Conservation (phyloP, 495 filamentous ascomycete species). For the Achaetomiella virescens region DNA sequence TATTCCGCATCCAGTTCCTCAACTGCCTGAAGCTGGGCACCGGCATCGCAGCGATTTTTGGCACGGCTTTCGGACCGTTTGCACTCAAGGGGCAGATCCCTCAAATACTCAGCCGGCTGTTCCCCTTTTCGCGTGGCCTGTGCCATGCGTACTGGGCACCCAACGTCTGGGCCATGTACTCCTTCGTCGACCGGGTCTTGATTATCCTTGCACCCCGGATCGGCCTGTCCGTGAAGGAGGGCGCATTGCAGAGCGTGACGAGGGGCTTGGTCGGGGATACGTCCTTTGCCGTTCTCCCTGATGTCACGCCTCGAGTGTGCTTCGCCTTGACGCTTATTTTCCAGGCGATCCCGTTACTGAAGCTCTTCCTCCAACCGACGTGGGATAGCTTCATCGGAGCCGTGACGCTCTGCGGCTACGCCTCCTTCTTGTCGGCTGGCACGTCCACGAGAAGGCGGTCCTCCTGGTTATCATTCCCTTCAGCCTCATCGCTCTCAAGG, state of each 20-base stretch:
- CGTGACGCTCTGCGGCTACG: constrained; percentile 90
- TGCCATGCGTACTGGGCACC: constrained; percentile 99
- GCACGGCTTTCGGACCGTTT: constrained; percentile 84
- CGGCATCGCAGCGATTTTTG: constrained; percentile 67
- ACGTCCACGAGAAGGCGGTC: constrained; percentile 96
- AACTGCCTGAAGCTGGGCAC: constrained; percentile 78
- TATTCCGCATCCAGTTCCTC: constrained; percentile 66
- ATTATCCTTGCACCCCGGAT: constrained; percentile 79
- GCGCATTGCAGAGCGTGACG: constrained; percentile 80
- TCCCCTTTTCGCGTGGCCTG: constrained; percentile 87
- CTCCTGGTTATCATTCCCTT: constrained; percentile 93
- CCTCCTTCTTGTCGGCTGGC: constrained; percentile 98
- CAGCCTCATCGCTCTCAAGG: constrained; percentile 85
- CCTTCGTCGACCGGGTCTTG: constrained; percentile 75
- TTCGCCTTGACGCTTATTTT: constrained; percentile 79
- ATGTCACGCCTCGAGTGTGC: constrained; percentile 71
- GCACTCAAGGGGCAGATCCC: constrained; percentile 75
- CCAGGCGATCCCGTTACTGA: constrained; percentile 72
- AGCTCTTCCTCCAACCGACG: constrained; percentile 72
- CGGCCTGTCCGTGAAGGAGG: constrained; percentile 61
- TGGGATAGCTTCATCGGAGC: constrained; percentile 86
- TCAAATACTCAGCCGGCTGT: constrained; percentile 79
- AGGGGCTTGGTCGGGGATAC: constrained; percentile 93
- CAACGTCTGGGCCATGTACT: constrained; percentile 96
- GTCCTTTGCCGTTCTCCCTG: constrained; percentile 85